Evolutionary conservation across 805 yeast genomes (phyloP).

Genomic region (Saccharomycopsis sp.): DNA sequence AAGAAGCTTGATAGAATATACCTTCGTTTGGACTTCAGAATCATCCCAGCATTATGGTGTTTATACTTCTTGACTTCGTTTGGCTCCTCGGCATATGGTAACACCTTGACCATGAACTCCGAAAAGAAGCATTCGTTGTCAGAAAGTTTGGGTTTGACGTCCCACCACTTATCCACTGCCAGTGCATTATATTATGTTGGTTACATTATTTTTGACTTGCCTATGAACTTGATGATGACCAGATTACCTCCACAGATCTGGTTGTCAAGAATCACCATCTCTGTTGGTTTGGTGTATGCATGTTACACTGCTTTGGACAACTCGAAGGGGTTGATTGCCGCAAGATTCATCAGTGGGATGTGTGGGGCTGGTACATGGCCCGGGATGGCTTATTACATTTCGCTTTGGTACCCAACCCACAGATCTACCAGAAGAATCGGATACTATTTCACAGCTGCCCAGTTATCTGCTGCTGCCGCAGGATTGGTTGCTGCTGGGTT

Average conservation of each 20-base stretch:
- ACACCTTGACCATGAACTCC: constrained; percentile 72
- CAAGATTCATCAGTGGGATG: constrained; percentile 65
- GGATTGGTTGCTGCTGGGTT: constrained; percentile 85
- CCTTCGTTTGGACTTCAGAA: constrained; percentile 57
- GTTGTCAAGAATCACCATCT: constrained; percentile 69
- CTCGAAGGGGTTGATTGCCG: constrained; percentile 57
- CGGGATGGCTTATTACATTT: constrained; percentile 76
- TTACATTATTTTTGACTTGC: constrained; percentile 76
- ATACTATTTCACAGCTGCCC: constrained; percentile 88
- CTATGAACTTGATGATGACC: constrained; percentile 86
- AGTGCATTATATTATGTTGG: constrained; percentile 80
- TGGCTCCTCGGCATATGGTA: constrained; percentile 72
- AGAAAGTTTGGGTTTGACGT: constrained; percentile 42
- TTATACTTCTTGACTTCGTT: constrained; percentile 73
- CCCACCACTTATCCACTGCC: constrained; percentile 63
- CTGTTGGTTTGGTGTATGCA: constrained; percentile 71
- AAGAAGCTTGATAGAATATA: constrained; percentile 47
- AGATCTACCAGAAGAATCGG: constrained; percentile 76
- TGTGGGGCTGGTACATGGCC: constrained; percentile 91
- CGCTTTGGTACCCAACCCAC: constrained; percentile 79
- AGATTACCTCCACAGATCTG: constrained; percentile 76
- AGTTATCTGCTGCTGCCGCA: constrained; percentile 82
- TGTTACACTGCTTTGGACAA: constrained; percentile 61
- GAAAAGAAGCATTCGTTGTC: constrained; percentile 53
- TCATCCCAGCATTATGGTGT: constrained; percentile 79